Evolutionary conservation across 768 basidiomycete genomes (phyloP).

Genomic region (Boletus subcaerulescens): DNA sequence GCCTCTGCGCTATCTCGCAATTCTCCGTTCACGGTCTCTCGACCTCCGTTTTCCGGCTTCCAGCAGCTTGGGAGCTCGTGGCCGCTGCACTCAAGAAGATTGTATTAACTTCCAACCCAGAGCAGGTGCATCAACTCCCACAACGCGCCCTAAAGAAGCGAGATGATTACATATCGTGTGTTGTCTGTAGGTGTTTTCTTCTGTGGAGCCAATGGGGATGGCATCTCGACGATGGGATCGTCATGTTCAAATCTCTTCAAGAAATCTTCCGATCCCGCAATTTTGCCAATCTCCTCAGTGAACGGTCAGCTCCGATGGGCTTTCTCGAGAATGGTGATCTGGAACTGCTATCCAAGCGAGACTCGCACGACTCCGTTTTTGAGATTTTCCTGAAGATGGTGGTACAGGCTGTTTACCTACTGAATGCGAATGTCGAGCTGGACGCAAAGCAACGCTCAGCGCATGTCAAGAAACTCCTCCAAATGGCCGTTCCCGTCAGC

Average conservation of each 20-base stretch:
- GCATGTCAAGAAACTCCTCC: slow-evolving; percentile 64
- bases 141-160: slow-evolving; percentile 45
- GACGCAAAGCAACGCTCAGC: slow-evolving; percentile 37
- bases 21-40: slow-evolving; percentile 59
- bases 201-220: slow-evolving; percentile 78
- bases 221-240: slow-evolving; percentile 54
- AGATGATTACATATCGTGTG: slow-evolving; percentile 66
- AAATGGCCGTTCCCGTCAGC: slow-evolving; percentile 69
- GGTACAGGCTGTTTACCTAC: slow-evolving; percentile 49
- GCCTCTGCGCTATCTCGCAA: slow-evolving; percentile 72
- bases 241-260: slow-evolving; percentile 60
- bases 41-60: slow-evolving; percentile 38
- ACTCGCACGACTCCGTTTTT: slow-evolving; percentile 66
- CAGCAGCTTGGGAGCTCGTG: slow-evolving; percentile 67
- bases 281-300: slow-evolving; percentile 65
- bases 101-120: slow-evolving; percentile 47
- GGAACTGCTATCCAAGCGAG: slow-evolving; percentile 46
- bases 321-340: slow-evolving; percentile 63
- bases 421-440: slow-evolving; percentile 33
- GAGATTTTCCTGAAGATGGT: slow-evolving; percentile 80
- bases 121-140: slow-evolving; percentile 39
- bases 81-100: slow-evolving; percentile 56
- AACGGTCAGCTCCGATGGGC: slow-evolving; percentile 62
- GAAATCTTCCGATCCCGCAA: slow-evolving; percentile 75
- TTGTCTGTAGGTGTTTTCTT: slow-evolving; percentile 72